A percentile compares a stretch with the other conserved stretches of the same genome.
phyloP scores from a whole-genome alignment of 2,329 filamentous ascomycete genomes.

The Exophiala phaeomuriformis region DNA sequence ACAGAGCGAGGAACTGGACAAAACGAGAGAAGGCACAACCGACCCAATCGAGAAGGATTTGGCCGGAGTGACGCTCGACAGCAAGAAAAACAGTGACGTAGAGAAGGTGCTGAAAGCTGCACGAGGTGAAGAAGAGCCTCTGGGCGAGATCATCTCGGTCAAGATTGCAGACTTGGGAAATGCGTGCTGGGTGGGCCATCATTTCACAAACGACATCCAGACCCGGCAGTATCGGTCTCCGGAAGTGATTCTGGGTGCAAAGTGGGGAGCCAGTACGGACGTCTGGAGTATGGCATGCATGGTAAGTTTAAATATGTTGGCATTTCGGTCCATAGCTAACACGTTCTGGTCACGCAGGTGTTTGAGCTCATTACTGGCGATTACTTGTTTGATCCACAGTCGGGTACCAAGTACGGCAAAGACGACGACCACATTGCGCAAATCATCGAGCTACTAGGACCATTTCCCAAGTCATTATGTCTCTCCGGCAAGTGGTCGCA shows the following conservation, averaged over 20 bases:
- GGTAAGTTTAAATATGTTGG: conserved; percentile 50
- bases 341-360: conserved; percentile 49
- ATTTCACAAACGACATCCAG: conserved; percentile 99
- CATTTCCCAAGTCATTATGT: conserved; percentile 87
- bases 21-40: conserved; percentile 56
- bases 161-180: conserved; percentile 98
- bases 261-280: conserved; percentile 99
- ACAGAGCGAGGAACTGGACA: conserved; percentile 33
- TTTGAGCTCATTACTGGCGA: conserved; percentile 98
- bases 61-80: conserved; percentile 83
- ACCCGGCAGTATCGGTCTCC: conserved; percentile 95
- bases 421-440: conserved; percentile 99
- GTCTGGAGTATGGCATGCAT: conserved; percentile 99
- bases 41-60: conserved; percentile 89
- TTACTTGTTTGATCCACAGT: conserved; percentile 97
- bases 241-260: conserved; percentile 90
- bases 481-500: conserved; percentile 94
- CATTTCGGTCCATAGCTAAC: neutral
- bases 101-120: conserved; percentile 46
- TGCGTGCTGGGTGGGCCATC: conserved; percentile 96
- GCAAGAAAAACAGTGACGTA: conserved; percentile 53
- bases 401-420: conserved; percentile 97
- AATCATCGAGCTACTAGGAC: conserved; percentile 92
- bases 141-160: conserved; percentile 70
- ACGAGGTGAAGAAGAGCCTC: conserved; percentile 51